Conservation (phyloP, 176 grass and related monocot genomes). For the Dendrocalamus sinicus region DNA sequence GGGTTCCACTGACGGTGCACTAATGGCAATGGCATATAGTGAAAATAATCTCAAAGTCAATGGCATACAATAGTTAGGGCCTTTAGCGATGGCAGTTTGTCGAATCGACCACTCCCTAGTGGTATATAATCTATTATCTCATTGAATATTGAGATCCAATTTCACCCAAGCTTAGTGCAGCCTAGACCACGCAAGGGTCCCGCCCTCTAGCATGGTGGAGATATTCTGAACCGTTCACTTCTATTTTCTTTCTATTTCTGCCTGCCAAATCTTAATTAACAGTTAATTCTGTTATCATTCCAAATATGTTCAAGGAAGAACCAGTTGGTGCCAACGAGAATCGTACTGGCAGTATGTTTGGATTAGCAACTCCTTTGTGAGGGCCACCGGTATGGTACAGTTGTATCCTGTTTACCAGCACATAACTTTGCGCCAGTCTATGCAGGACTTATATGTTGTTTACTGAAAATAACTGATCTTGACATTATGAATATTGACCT, state of each 20-base stretch:
- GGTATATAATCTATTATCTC: no score
- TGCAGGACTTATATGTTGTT: constrained; percentile 5
- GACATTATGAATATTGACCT: background rate
- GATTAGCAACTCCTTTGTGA: background rate
- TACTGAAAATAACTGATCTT: background rate
- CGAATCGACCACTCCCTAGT: no score
- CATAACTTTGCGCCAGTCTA: background rate
- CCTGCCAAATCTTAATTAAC: background rate
- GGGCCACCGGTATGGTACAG: background rate
- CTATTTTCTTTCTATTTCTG: background rate
- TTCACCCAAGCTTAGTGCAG: background rate
- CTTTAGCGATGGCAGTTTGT: no score
- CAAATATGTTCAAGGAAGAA: background rate
- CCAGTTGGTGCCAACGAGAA: background rate
- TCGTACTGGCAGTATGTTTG: background rate
- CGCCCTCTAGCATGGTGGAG: background rate
- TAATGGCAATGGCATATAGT: no score
- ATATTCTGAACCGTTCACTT: background rate
- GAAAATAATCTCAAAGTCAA: no score
- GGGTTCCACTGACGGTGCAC: no score
- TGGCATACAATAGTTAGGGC: no score
- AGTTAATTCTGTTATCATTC: background rate
- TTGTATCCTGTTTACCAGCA: background rate
- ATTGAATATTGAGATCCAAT: background rate
- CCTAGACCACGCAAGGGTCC: background rate